Conservation (phyloP, 2,329 filamentous ascomycete species). For the Aulographum hederae region DNA sequence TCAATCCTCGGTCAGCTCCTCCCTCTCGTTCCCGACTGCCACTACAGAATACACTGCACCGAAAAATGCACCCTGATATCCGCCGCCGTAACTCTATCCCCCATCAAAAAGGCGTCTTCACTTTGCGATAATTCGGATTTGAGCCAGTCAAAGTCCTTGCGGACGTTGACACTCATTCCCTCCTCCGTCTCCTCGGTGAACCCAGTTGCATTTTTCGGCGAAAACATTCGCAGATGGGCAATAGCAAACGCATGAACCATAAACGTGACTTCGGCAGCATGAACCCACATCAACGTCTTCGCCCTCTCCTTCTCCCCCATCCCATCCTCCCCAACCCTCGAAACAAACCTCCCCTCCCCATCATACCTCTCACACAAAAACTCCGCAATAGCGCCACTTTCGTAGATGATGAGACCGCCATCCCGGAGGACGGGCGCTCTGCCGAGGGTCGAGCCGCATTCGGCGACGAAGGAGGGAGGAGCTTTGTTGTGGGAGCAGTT, state of each 20-base stretch:
- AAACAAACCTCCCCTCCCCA: slow-evolving; percentile 17
- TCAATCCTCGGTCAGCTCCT: slow-evolving; percentile 15
- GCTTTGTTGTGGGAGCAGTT: slow-evolving; percentile 20
- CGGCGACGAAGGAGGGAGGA: slow-evolving; percentile 23
- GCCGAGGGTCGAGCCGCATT: slow-evolving; percentile 21
- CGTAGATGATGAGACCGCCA: slow-evolving; percentile 19
- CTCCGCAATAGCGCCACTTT: slow-evolving; percentile 30
- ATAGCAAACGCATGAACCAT: slow-evolving; percentile 26
- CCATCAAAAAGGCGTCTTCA: slow-evolving; percentile 21
- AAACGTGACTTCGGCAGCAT: slow-evolving; percentile 29
- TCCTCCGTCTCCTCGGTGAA: slow-evolving; percentile 15
- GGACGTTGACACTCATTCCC: slow-evolving; percentile 22
- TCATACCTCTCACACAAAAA: slow-evolving; percentile 30
- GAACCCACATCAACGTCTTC: slow-evolving; percentile 24
- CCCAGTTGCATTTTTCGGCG: slow-evolving; percentile 13
- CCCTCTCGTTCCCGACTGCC: slow-evolving; percentile 18
- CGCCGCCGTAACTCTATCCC: slow-evolving; percentile 22
- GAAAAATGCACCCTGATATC: slow-evolving; percentile 29
- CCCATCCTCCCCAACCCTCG: no score
- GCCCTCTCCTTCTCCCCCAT: slow-evolving; percentile 15
- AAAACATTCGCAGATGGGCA: slow-evolving; percentile 24
- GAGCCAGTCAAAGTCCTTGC: slow-evolving; percentile 27
- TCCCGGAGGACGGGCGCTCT: slow-evolving; percentile 28
- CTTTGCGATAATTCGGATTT: slow-evolving; percentile 21
- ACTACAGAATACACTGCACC: slow-evolving; percentile 20